Evolutionary conservation across 805 yeast genomes (phyloP), one percentile per base, ranked within the genome.

Genomic region (Priceomyces haplophilus): DNA sequence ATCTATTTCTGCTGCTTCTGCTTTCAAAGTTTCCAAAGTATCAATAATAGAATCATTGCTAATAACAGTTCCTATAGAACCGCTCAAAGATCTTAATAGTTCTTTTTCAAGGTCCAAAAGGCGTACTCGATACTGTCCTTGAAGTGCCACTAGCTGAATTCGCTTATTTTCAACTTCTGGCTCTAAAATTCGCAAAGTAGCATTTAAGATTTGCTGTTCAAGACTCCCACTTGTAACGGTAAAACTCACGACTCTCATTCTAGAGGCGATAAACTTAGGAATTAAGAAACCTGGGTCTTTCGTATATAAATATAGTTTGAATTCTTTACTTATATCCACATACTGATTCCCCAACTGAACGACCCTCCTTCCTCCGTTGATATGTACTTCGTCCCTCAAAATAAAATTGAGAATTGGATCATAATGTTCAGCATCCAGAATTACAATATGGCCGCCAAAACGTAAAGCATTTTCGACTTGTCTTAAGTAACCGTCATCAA

Each of bases 391-490:
- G 24, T 70, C 68, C 36, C 78, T 72, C 37, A 91, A 59, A 1
- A 91, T 61, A 0, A 84, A 72, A 43, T 77, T 77, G 8, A 91
- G 55, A 6, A 86, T 63, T 0, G 97, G 95, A 56, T 91, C 91
- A 54, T 77, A 82, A 49, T 74, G 65, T 54, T 91, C 97, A 3
- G 90, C 89, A 62, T 91, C 91, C 50, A 79, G 79, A 13, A 91
- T 72, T 11, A 90, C 55, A 6, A 91, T 65, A 0, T 77, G 53
- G 2, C 87, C 88, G 3, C 98, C 97, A 69, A 90, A 90, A 49
- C 93, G 69, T 20, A 90, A 57, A 0, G 95, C 83, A 53, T 88
- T 85, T 56, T 89, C 96, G 12, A 91, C 55, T 34, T 79, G 84
- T 49, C 80, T 82, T 2, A 76, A 57, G 56, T 82, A 86, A 0